Base-by-base conservation (phyloP, 768 basidiomycete genomes). In the Pulveroboletus sp. region DNA sequence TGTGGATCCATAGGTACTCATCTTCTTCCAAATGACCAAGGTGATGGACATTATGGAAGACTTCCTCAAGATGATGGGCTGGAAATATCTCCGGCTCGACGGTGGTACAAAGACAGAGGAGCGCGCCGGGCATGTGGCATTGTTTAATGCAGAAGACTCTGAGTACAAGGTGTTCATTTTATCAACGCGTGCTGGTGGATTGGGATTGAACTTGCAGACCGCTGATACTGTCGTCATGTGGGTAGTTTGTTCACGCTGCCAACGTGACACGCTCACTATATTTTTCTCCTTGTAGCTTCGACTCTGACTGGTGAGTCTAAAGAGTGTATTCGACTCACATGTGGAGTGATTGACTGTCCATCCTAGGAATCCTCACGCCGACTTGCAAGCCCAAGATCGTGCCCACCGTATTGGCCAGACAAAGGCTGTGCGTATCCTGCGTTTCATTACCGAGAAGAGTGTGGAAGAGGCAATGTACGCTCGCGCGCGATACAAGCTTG, bases 21-120 rank as follows among this genome's bases (percentile, higher is more conserved):
- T 99, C 60, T 98, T 99, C 82, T 98, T 98, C 85, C 96, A 99
- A 71, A 97, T 98, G 96, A 97, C 94, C 14, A 90, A 93, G 63
- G 92, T 97, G 60, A 96, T 98, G 94, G 91, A 95, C 55, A 93
- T 96, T 65, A 92, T 95, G 83, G 91, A 92, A 61, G 94, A 97
- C 61, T 97, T 93, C 62, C 71, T 96, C 62, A 89, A 87, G 65
- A 85, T 85, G 78, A 82, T 85, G 80, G 79, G 80, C 5, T 91
- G 81, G 80, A 86, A 89, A 59, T 86, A 89, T 67, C 83, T 95
- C 45, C 89, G 94, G 58, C 76, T 97, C n/a, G 93, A 97, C 68
- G 93, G 93, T 76, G 86, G 89, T 11, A 97, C 93, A 18, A 95
- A 95, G 71, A 93, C 93, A 5, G 93, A 97, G 46, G 93, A 94